Evolutionary conservation across 352 stramenopile genomes (phyloP).

Genomic region (Globisporangium spiculum): DNA sequence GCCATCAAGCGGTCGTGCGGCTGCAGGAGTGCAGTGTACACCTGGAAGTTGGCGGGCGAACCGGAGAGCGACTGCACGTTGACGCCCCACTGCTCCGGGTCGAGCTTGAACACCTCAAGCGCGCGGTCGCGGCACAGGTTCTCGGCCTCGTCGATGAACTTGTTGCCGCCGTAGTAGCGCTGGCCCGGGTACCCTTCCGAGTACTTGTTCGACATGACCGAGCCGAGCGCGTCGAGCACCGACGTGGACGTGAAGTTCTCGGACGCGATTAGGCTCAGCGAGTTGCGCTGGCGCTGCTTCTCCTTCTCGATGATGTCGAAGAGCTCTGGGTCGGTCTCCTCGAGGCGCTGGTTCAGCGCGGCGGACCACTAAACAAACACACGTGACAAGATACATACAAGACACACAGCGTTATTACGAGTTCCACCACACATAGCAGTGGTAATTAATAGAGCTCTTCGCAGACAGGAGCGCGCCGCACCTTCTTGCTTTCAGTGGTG

Average conservation of each 20-base stretch:
- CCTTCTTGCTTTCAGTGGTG: constrained; percentile 56
- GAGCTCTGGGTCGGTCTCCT: constrained; percentile 90
- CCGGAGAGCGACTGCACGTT: constrained; percentile 98
- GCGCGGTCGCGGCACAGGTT: constrained; percentile 96
- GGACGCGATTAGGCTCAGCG: constrained; percentile 98
- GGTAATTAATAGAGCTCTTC: neutral
- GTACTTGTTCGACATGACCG: constrained; percentile 99
- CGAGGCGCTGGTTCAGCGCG: constrained; percentile 87
- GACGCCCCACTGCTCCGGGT: constrained; percentile 94
- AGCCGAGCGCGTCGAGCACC: constrained; percentile 98
- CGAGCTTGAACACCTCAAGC: constrained; percentile 96
- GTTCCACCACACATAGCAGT: neutral
- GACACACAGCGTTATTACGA: neutral
- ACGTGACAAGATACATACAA: neutral
- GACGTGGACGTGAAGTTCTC: constrained; percentile 98
- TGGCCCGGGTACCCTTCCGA: constrained; percentile 96
- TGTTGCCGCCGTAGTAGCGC: constrained; percentile 98
- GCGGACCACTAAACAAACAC: constrained; percentile 41
- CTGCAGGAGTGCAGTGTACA: constrained; percentile 97
- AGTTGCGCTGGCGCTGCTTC: constrained; percentile 97
- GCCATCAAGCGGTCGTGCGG: constrained; percentile 99
- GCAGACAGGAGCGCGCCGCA: constrained; percentile 4
- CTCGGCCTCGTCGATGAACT: constrained; percentile 99
- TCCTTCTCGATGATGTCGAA: constrained; percentile 96
- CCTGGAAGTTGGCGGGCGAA: constrained; percentile 99